These are phyloP conservation scores for Rhizopogon sp. DNA, from an alignment of 768 basidiomycete species.

Conservation along the genomic window DNA sequence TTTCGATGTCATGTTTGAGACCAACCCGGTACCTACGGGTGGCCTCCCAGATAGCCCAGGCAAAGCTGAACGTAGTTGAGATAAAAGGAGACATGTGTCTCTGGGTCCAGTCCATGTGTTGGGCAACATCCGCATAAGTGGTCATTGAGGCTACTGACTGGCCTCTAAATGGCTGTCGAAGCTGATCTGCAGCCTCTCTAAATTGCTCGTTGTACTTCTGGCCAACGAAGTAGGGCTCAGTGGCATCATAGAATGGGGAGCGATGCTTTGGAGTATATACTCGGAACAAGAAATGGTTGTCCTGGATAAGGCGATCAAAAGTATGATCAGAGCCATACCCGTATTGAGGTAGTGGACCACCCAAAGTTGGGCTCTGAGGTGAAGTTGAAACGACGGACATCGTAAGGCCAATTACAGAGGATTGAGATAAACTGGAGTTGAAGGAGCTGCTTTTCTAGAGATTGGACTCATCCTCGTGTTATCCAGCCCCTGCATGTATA, in stretches of 20 bases:
- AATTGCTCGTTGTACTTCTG: slow-evolving; percentile 52
- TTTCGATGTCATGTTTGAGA: slow-evolving; percentile 72
- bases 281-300: slow-evolving; percentile 75
- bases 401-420: slow-evolving; percentile 11
- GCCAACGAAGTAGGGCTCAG: slow-evolving; percentile 65
- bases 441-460: slow-evolving; percentile 24
- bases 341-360: slow-evolving; percentile 55
- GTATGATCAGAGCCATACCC: slow-evolving; percentile 62
- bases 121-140: slow-evolving; percentile 59
- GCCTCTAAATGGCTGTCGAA: slow-evolving; percentile 25
- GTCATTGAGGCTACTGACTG: slow-evolving; percentile 21
- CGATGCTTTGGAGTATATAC: slow-evolving; percentile 70
- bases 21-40: slow-evolving; percentile 66
- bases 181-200: slow-evolving; percentile 33
- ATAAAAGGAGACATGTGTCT: slow-evolving; percentile 63
- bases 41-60: slow-evolving; percentile 82
- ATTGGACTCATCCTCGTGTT: slow-evolving; percentile 22
- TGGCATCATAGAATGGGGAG: slow-evolving; percentile 46
- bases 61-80: slow-evolving; percentile 76
- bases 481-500: slow-evolving; percentile 19
- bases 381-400: slow-evolving; percentile 18
- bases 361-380: slow-evolving; percentile 16
- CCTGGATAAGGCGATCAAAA: slow-evolving; percentile 55
- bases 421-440: slow-evolving; percentile 5
- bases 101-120: slow-evolving; percentile 78